Percentiles rank a stretch among this genome's conserved stretches.
Evolutionary conservation across 108 stramenopile species (phyloP).

Genomic region (Fistulifera pelliculosa): DNA sequence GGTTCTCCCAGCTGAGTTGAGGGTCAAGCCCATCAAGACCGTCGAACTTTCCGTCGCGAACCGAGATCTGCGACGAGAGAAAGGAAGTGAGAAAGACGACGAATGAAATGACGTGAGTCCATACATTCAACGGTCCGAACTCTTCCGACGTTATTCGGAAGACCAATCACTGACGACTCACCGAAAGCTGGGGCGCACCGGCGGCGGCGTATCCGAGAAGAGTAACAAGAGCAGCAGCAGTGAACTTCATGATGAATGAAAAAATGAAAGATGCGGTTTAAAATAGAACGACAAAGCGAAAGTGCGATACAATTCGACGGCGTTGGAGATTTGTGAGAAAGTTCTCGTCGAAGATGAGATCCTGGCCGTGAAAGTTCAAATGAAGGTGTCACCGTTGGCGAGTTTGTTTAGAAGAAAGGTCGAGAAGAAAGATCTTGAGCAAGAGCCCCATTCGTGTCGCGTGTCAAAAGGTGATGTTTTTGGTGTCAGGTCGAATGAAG

Average conservation of each 20-base stretch:
- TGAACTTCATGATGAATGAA: constrained; percentile 10
- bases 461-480: constrained; percentile 1
- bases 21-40: constrained; percentile 80
- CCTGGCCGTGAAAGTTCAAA: neutral
- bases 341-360: neutral
- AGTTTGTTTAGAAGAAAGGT: neutral
- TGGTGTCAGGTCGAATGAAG: neutral
- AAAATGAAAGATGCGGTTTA: neutral
- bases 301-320: neutral
- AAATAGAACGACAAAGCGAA: neutral
- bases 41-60: constrained; percentile 76
- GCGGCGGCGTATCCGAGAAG: constrained; percentile 7
- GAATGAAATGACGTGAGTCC: neutral
- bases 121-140: neutral
- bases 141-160: neutral
- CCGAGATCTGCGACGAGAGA: constrained; percentile 49
- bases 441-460: neutral
- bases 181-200: constrained; percentile 10
- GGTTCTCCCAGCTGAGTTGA: constrained; percentile 47
- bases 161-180: constrained; percentile 1
- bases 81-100: neutral
- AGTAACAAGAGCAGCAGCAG: constrained; percentile 5
- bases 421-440: neutral
- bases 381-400: neutral
- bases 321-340: neutral